phyloP scores from a whole-genome alignment of 108 stramenopile genomes.

The Cyclotella cryptica region DNA sequence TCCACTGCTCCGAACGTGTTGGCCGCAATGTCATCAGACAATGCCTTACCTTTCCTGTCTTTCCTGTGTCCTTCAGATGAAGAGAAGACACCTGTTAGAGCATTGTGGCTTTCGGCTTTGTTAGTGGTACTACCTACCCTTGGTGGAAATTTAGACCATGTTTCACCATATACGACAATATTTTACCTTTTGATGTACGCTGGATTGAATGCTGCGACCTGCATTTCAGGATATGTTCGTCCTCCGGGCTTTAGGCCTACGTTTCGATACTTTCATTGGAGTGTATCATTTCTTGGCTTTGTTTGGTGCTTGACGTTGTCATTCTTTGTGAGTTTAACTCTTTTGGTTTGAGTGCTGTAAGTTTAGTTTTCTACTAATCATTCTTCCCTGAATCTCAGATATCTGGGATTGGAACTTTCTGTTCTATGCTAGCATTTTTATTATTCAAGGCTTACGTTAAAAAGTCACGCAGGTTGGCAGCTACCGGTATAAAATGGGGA shows the following conservation, averaged over 20 bases:
- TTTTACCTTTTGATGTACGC: constrained; percentile 86
- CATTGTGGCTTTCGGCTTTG: constrained; percentile 57
- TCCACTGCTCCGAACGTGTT: constrained; percentile 74
- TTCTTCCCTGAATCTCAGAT: background rate
- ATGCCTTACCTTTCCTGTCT: constrained; percentile 58
- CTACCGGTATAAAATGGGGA: constrained; percentile 53
- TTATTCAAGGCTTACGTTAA: constrained; percentile 57
- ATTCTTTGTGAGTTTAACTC: constrained; percentile 36
- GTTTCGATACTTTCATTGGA: constrained; percentile 83
- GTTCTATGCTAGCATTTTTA: constrained; percentile 33
- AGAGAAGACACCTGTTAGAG: constrained; percentile 27
- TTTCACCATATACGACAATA: constrained; percentile 79
- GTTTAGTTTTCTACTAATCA: background rate
- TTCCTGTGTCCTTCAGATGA: constrained; percentile 39
- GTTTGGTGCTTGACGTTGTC: constrained; percentile 74
- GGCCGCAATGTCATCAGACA: constrained; percentile 73
- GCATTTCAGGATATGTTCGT: constrained; percentile 65
- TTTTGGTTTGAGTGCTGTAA: background rate
- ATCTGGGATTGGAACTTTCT: constrained; percentile 24
- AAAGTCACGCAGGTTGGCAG: constrained; percentile 40
- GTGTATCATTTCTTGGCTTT: constrained; percentile 66
- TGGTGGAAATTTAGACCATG: constrained; percentile 77
- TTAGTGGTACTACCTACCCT: constrained; percentile 51
- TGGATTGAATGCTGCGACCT: constrained; percentile 77
- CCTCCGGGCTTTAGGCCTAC: constrained; percentile 84